These are phyloP conservation scores for Thelonectria olida DNA, from an alignment of 2,329 filamentous ascomycete species.

Conservation along the genomic window DNA sequence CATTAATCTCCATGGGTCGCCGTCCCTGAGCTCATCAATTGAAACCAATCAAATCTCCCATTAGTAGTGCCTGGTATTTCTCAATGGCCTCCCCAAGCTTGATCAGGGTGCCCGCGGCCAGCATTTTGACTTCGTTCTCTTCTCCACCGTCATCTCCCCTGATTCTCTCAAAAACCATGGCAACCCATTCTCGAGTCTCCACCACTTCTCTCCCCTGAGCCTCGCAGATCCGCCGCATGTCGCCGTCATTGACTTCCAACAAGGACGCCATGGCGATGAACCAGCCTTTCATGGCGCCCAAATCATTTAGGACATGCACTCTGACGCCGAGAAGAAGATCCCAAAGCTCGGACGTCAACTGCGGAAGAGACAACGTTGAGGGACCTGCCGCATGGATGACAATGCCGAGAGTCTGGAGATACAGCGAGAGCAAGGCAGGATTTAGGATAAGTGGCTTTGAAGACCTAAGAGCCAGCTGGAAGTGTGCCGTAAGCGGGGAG, in stretches of 20 bases:
- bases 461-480: constrained; percentile 69
- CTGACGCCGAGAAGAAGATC: constrained; percentile 79
- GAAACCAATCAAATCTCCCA: constrained; percentile 71
- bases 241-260: constrained; percentile 81
- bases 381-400: constrained; percentile 86
- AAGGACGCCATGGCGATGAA: constrained; percentile 82
- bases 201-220: constrained; percentile 80
- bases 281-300: constrained; percentile 75
- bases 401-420: constrained; percentile 86
- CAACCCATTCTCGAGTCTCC: constrained; percentile 89
- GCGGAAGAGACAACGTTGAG: constrained; percentile 76
- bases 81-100: constrained; percentile 84
- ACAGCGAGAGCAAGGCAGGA: constrained; percentile 79
- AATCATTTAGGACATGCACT: constrained; percentile 66
- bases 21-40: constrained; percentile 18
- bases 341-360: constrained; percentile 87
- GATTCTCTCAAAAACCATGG: constrained; percentile 73
- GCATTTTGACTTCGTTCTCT: constrained; percentile 80
- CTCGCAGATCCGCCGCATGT: constrained; percentile 76
- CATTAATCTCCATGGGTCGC: background rate
- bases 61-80: constrained; percentile 78
- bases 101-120: constrained; percentile 81
- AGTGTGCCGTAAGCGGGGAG: constrained; percentile 83
- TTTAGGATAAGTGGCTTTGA: constrained; percentile 72
- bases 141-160: constrained; percentile 66